phyloP scores from a whole-genome alignment of 345 rosid species.

The Rubroshorea leprosula region DNA sequence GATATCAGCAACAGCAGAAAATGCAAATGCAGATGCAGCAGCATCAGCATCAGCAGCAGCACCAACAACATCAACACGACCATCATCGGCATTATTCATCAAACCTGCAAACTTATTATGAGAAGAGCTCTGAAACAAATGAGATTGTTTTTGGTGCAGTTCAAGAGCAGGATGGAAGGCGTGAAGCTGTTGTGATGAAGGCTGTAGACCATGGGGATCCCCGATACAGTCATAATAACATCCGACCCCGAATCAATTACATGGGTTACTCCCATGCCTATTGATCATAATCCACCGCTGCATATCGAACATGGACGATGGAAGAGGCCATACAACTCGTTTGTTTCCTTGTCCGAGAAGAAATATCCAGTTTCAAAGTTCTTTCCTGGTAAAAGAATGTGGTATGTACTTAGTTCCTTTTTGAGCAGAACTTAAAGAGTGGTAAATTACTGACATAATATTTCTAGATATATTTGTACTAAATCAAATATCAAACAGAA shows the following conservation, averaged over 20 bases:
- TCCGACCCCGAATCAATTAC: constrained; percentile 63
- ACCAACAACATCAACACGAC: constrained; percentile 37
- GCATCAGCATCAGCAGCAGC: too few species aligned
- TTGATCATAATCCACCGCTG: constrained; percentile 13
- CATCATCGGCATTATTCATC: constrained; percentile 43
- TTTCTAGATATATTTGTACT: too few species aligned
- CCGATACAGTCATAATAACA: constrained; percentile 42
- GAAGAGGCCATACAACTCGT: too few species aligned
- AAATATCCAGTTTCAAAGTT: too few species aligned
- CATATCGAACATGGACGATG: too few species aligned
- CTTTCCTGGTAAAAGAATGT: too few species aligned
- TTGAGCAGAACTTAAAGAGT: too few species aligned
- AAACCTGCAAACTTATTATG: constrained; percentile 49
- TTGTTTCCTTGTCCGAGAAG: too few species aligned
- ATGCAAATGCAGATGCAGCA: constrained; percentile 25
- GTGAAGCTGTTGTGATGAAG: constrained; percentile 88
- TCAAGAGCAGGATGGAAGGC: constrained; percentile 78
- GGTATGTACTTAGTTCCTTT: too few species aligned
- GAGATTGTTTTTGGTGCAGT: constrained; percentile 93
- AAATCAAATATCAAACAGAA: too few species aligned
- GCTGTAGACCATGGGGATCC: constrained; percentile 82
- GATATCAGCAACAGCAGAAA: constrained; percentile 40
- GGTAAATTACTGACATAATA: too few species aligned
- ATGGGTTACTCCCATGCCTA: constrained; percentile 40
- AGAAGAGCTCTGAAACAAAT: constrained; percentile 66